Conservation (phyloP, 805 yeast genomes). For the Candida ovalis region DNA sequence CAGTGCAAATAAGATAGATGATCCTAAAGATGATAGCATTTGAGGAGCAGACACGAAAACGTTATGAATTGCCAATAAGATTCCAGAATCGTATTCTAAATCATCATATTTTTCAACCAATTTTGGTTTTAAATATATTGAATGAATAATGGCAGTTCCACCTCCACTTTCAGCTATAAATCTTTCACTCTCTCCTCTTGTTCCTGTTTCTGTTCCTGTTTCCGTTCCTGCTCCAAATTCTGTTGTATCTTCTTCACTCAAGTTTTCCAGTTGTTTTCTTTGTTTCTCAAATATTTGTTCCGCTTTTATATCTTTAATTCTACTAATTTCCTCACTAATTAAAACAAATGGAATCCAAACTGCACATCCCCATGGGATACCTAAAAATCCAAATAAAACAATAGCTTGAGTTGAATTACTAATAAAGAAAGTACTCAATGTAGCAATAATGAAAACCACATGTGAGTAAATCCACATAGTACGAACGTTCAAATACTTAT, state of each 20-base stretch:
- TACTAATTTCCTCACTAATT: conserved; percentile 53
- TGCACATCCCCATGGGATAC: conserved; percentile 63
- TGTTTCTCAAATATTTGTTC: conserved; percentile 22
- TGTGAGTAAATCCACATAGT: conserved; percentile 51
- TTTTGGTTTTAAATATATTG: conserved; percentile 13
- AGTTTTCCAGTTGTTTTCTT: conserved; percentile 4
- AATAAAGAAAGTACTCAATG: conserved; percentile 44
- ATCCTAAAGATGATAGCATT: conserved; percentile 45
- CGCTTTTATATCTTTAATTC: conserved; percentile 46
- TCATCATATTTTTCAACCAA: conserved; percentile 32
- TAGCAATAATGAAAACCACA: conserved; percentile 44
- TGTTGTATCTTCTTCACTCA: background rate
- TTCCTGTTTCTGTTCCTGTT: background rate
- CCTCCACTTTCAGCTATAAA: too few relatives aligned
- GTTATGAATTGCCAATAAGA: conserved; percentile 54
- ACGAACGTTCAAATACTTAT: conserved; percentile 26
- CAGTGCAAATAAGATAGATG: conserved; percentile 42
- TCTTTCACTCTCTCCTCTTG: background rate
- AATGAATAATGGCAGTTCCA: background rate
- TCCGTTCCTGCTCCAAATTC: background rate
- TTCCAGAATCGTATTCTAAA: conserved; percentile 53
- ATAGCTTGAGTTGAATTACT: conserved; percentile 40
- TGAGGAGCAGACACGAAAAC: conserved; percentile 58
- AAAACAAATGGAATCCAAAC: conserved; percentile 66
- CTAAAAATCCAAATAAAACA: conserved; percentile 46